Evolutionary conservation across 1,284 basidiomycete genomes (phyloP).

Genomic region (Trametes hirsuta): DNA sequence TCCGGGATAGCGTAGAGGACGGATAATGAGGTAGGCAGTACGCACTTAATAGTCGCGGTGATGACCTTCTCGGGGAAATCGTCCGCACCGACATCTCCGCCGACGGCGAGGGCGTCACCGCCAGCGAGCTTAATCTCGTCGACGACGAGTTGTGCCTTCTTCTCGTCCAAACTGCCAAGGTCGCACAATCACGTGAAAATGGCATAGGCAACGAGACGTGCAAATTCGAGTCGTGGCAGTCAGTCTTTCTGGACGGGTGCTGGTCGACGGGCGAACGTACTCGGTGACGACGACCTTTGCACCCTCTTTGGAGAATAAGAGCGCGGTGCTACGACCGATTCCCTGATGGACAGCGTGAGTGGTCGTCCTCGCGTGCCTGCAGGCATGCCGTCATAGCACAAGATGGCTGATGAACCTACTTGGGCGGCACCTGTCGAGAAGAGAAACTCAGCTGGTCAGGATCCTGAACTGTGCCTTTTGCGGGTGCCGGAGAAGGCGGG

Average conservation of each 20-base stretch:
- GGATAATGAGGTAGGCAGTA: constrained; percentile 2
- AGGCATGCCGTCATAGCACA: constrained; percentile 1
- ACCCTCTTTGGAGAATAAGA: constrained; percentile 84
- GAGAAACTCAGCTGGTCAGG: constrained; percentile 7
- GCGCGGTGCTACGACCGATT: constrained; percentile 74
- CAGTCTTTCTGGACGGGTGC: not conserved
- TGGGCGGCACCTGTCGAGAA: constrained; percentile 66
- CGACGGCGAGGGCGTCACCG: constrained; percentile 73
- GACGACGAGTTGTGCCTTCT: constrained; percentile 66
- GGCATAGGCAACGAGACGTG: not conserved
- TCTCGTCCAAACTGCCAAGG: constrained; percentile 60
- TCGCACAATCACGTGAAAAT: constrained; percentile 10
- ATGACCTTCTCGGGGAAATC: constrained; percentile 84
- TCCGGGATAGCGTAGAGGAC: not conserved
- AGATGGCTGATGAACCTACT: constrained; percentile 41
- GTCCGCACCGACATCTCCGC: constrained; percentile 78
- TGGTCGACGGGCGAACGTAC: constrained; percentile 44
- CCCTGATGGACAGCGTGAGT: constrained; percentile 48
- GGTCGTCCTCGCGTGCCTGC: constrained; percentile 1
- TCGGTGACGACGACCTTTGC: constrained; percentile 86
- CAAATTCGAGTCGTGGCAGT: not conserved
- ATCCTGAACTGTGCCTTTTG: constrained; percentile 1
- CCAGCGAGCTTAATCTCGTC: constrained; percentile 77
- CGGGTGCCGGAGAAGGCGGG: constrained; percentile 19
- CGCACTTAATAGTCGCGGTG: constrained; percentile 76